These are phyloP conservation scores for Lentinula lateritia DNA, from an alignment of 768 basidiomycete genomes.

Conservation along the genomic window DNA sequence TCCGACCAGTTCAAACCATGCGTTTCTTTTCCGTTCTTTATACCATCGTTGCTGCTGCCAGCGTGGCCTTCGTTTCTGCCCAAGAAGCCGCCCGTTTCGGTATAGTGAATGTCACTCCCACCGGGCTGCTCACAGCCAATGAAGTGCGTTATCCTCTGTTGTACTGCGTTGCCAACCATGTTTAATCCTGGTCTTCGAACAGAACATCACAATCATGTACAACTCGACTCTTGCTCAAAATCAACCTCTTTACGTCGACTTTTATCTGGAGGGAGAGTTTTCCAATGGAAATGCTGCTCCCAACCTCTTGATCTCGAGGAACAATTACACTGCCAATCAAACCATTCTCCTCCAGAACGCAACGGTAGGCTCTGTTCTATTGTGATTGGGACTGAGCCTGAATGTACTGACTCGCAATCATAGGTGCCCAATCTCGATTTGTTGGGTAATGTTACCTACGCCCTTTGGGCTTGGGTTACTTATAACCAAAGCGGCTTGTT, in stretches of 20 bases:
- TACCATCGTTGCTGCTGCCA: neutral
- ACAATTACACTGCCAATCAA: neutral
- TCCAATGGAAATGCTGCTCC: neutral
- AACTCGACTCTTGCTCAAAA: neutral
- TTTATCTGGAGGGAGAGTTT: neutral
- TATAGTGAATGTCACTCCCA: neutral
- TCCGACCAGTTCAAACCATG: neutral
- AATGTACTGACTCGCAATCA: neutral
- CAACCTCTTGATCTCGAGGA: neutral
- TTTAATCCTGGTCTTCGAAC: no score
- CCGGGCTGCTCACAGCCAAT: neutral
- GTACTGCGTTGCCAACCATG: no score
- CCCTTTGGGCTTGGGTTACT: constrained; percentile 1
- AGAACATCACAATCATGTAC: constrained; percentile 1
- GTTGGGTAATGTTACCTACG: neutral
- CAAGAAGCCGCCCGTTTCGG: constrained; percentile 3
- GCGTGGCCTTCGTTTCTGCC: neutral
- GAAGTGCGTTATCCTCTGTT: neutral
- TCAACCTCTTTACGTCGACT: constrained; percentile 5
- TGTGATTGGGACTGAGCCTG: neutral
- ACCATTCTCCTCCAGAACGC: neutral
- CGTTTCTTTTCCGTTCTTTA: neutral
- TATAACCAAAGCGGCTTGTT: neutral
- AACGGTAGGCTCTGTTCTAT: neutral
- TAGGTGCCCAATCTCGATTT: neutral